Base-by-base conservation (phyloP, 768 basidiomycete species). In the Exidia glandulosa region DNA sequence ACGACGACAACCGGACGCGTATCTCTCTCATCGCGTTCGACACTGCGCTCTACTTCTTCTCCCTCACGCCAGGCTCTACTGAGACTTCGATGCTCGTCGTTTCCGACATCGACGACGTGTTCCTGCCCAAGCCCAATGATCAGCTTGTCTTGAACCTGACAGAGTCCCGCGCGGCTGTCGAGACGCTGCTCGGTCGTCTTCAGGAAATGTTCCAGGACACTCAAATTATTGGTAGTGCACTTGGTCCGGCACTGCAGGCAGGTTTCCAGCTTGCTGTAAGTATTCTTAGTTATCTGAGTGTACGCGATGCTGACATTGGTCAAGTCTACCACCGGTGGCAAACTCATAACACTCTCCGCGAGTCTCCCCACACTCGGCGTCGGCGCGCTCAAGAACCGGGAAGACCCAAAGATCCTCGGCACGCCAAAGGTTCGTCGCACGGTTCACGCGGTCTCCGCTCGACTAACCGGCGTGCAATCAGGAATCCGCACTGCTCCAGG, bases 171-270 rank as follows among this genome's bases (percentile, higher is more conserved):
- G 75, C 83, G 0, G 84, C 87, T 2, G 73, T 98, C 52, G 95
- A 98, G 70, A 74, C 79, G 16, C 80, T 99, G 27, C 81, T 99
- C 1, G 82, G 85, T 19, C 77, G 88, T 58, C 79, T 99, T 59
- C 89, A 86, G 65, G 95, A 94, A 60, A 98, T 99, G 95, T 99
- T 98, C 82, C 84, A 88, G 71, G 95, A 98, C n/a, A 92, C 91
- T 62, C 87, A 86, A 68, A 86, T 86, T 31, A 85, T 94, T 60
- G 95, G 94, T 2, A 94, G 90, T 72, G 96, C 96, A 2, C 75
- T 98, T 66, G 94, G 96, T 30, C 90, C 95, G 19, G 96, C 92
- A 30, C 75, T 98, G 47, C 94, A 97, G 70, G 94, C 94, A 41
- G 96, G 92, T 32, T 96, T 89, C 77, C 95, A 97, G 75, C 72